These are phyloP conservation scores for Mycena latifolia DNA, from an alignment of 768 basidiomycete species.

Conservation along the genomic window DNA sequence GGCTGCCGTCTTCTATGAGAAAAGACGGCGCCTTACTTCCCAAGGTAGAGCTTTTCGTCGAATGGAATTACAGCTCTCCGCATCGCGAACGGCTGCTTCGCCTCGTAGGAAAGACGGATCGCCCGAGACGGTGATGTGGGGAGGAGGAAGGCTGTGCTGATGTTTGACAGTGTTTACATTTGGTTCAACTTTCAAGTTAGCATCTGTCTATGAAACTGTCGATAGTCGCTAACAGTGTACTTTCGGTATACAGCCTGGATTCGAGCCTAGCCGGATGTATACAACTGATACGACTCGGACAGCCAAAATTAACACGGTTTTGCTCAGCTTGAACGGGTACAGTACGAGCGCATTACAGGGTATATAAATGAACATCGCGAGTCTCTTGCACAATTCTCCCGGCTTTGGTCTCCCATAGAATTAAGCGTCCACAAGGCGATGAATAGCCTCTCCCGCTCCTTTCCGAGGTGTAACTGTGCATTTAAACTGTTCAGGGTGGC, in stretches of 20 bases:
- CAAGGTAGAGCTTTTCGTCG: slow-evolving; percentile 47
- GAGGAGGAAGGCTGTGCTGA: not conserved
- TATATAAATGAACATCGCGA: too few species aligned
- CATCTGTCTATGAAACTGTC: too few species aligned
- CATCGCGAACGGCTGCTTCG: slow-evolving; percentile 16
- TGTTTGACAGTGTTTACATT: slow-evolving; percentile 17
- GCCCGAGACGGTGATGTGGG: not conserved
- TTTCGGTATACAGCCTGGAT: too few species aligned
- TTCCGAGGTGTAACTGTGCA: slow-evolving; percentile 37
- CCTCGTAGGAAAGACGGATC: slow-evolving; percentile 4
- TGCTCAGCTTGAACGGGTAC: too few species aligned
- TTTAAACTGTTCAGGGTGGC: slow-evolving; percentile 37
- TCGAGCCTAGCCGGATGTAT: too few species aligned
- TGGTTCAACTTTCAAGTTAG: slow-evolving; percentile 24
- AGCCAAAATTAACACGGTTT: too few species aligned
- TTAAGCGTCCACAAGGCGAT: not conserved
- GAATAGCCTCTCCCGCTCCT: slow-evolving; percentile 26
- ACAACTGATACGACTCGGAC: too few species aligned
- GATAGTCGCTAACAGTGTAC: too few species aligned
- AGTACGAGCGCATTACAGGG: too few species aligned
- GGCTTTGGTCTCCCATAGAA: too few species aligned
- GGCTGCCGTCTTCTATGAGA: too few species aligned
- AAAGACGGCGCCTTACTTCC: slow-evolving; percentile 47
- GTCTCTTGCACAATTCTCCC: too few species aligned
- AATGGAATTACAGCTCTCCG: slow-evolving; percentile 40